Percentiles rank a stretch among this genome's conserved stretches.
Evolutionary conservation across 2,329 filamentous ascomycete species (phyloP).

Genomic region (Ceratocystis harringtonii): DNA sequence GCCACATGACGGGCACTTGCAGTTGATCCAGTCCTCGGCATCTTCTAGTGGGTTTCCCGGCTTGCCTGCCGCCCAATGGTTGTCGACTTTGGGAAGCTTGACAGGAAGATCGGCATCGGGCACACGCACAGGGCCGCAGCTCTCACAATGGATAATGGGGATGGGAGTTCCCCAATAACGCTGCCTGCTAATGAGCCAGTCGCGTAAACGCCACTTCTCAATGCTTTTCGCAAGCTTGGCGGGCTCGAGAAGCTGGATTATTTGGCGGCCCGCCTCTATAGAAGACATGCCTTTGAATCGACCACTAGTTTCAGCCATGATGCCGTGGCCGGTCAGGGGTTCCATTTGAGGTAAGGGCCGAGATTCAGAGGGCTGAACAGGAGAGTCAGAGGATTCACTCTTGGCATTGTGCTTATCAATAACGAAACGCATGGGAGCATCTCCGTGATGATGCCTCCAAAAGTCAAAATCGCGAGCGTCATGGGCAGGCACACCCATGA

Average conservation of each 20-base stretch:
- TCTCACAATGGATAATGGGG: slow-evolving; percentile 66
- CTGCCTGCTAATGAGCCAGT: slow-evolving; percentile 88
- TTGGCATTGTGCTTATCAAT: slow-evolving; percentile 28
- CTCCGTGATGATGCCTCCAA: slow-evolving; percentile 54
- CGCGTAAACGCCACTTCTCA: slow-evolving; percentile 65
- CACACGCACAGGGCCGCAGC: slow-evolving; percentile 67
- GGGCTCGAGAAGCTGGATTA: slow-evolving; percentile 42
- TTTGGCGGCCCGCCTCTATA: slow-evolving; percentile 41
- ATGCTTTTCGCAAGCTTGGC: slow-evolving; percentile 44
- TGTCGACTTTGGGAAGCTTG: slow-evolving; percentile 51
- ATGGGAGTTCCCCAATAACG: slow-evolving; percentile 87
- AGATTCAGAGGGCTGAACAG: background rate
- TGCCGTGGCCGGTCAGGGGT: slow-evolving; percentile 50
- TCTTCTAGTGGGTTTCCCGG: slow-evolving; percentile 64
- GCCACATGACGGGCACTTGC: slow-evolving; percentile 58
- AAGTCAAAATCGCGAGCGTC: slow-evolving; percentile 66
- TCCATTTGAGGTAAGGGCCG: slow-evolving; percentile 27
- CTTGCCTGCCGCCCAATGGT: slow-evolving; percentile 52
- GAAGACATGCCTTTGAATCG: slow-evolving; percentile 50
- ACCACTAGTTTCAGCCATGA: slow-evolving; percentile 51
- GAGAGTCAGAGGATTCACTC: background rate
- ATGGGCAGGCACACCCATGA: slow-evolving; percentile 86
- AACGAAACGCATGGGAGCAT: slow-evolving; percentile 47
- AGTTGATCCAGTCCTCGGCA: slow-evolving; percentile 58
- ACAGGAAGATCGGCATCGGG: slow-evolving; percentile 65